Evolutionary conservation across 306 rosid genomes (phyloP).

Genomic region (Sphenostylis stenocarpa): DNA sequence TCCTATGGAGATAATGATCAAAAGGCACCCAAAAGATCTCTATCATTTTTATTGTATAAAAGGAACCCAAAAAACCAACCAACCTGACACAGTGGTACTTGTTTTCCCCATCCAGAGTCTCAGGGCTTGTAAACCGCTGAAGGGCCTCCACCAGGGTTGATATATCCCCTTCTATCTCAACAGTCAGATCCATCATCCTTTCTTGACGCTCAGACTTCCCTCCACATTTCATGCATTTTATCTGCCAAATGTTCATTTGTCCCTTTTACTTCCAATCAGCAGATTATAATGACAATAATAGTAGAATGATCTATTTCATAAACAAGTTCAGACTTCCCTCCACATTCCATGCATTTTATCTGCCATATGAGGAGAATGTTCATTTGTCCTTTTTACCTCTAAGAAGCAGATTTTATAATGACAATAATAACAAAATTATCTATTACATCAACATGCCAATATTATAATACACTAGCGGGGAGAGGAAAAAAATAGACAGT

Average conservation of each 20-base stretch:
- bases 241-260: conserved; percentile 50
- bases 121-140: conserved; percentile 71
- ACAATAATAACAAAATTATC: background rate
- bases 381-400: conserved; percentile 20
- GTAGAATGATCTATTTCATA: background rate
- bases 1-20: background rate
- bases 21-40: background rate
- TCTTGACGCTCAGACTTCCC: conserved; percentile 94
- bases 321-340: conserved; percentile 70
- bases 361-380: conserved; percentile 38
- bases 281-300: background rate
- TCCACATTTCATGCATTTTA: conserved; percentile 86
- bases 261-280: conserved; percentile 22
- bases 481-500: background rate
- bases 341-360: conserved; percentile 90
- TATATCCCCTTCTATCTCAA: conserved; percentile 95
- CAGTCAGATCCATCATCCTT: conserved; percentile 95
- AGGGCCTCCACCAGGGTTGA: conserved; percentile 83
- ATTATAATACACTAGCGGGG: background rate
- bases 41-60: too few species aligned
- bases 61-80: conserved; percentile 31
- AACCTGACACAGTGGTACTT: conserved; percentile 94
- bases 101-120: conserved; percentile 91
- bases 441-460: background rate
- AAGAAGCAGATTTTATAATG: background rate